Base-by-base conservation (phyloP, 108 stramenopile species). In the Pseudonitzschia pungens region DNA sequence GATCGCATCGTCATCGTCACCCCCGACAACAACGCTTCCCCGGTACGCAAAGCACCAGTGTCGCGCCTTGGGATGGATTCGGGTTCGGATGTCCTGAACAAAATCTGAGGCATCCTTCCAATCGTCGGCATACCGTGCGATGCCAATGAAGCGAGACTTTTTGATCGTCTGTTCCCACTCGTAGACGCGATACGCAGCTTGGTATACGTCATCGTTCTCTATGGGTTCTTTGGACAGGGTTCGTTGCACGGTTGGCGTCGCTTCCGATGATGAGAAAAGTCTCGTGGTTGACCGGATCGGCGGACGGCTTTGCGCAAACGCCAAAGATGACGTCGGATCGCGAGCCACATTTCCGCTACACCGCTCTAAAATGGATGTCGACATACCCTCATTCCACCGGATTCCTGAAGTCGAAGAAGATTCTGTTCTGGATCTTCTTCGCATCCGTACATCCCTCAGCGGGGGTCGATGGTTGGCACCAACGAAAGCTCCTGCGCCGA, bases 81-180 rank as follows among this genome's bases (percentile, higher is more conserved):
- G 77, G 22, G 89, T 75, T 15, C 62, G 14, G 1, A 62, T 40
- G 12, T 62, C 32, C 10, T 84, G 80, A 31, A 91, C 66, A 62
- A 77, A 77, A 0, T 45, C 15, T 69, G 79, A 68, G 16, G 94
- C 91, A 21, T 90, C 87, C 26, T 81, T 68, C 91, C 91, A 95
- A n/a, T 79, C 73, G 0, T 80, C 60, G 51, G 80, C 86, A 15
- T 85, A 83, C 11, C 70, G 69, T 11, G 91, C 91, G 12, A 89
- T 77, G 14, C 88, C 94, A 31, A 95, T 77, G 66, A 95, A 95
- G 6, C 82, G 83, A 24, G 87, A 88, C 60, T 95, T 95, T 71
- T 92, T 95, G 18, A 91, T 72, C 26, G 81, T 72, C 75, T 87
- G 60, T 76, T 91, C 90, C 20, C 79, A 69, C 52, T 60, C 42